Conservation (phyloP, 2,329 filamentous ascomycete genomes). For the Clonostachys sp. region DNA sequence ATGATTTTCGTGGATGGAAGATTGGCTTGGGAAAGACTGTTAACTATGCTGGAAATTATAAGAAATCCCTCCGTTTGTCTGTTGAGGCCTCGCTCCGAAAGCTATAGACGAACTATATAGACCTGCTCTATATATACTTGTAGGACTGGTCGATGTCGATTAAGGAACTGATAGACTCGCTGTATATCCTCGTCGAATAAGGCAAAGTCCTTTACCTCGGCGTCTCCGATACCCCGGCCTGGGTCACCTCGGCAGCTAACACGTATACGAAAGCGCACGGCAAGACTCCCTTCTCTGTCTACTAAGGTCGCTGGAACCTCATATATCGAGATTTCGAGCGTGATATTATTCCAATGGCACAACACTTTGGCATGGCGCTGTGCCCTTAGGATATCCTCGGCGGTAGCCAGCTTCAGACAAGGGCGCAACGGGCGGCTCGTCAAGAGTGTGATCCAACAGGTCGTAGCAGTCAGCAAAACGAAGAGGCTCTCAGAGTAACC, state of each 20-base stretch:
- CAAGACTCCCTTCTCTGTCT: slow-evolving; percentile 13
- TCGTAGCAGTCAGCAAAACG: no score
- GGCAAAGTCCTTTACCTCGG: slow-evolving; percentile 20
- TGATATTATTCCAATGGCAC: slow-evolving; percentile 18
- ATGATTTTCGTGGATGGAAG: slow-evolving; percentile 24
- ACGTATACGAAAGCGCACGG: slow-evolving; percentile 15
- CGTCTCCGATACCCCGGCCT: slow-evolving; percentile 18
- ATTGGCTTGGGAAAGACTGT: slow-evolving; percentile 20
- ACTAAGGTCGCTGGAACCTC: slow-evolving; percentile 17
- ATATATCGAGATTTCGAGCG: slow-evolving; percentile 13
- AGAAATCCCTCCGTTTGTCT: slow-evolving; percentile 26
- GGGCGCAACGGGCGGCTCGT: slow-evolving; percentile 17
- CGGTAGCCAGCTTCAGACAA: slow-evolving; percentile 27
- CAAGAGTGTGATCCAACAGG: background rate
- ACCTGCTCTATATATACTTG: slow-evolving; percentile 19
- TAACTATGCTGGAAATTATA: slow-evolving; percentile 32
- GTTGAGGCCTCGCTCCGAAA: slow-evolving; percentile 31
- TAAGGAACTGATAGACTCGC: slow-evolving; percentile 15
- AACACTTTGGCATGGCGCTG: slow-evolving; percentile 28
- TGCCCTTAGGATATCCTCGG: slow-evolving; percentile 47
- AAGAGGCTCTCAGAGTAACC: no score
- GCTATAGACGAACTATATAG: slow-evolving; percentile 26
- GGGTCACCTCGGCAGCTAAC: slow-evolving; percentile 16
- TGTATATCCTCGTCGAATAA: slow-evolving; percentile 13
- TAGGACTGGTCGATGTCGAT: slow-evolving; percentile 15